Base-by-base conservation (phyloP, 306 rosid genomes). In the Benincasa hispida region DNA sequence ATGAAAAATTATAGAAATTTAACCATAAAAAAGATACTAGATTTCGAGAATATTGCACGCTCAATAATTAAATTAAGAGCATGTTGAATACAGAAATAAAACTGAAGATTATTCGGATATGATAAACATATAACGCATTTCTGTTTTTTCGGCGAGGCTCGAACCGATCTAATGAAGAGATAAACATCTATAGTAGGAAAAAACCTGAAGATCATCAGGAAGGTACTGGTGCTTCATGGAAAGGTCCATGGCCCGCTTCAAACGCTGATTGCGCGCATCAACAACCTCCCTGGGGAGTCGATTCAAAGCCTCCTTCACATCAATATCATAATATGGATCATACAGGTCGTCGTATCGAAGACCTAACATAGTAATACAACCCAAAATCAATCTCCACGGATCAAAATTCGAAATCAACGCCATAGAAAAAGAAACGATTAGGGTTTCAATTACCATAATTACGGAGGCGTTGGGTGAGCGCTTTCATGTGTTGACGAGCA, bases 221-320 rank as follows among this genome's bases (percentile, higher is more conserved):
- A 92, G 99, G 79, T 92, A 94, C 81, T 87, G 79, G 73, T 94
- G 99, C 95, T 94, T 94, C 97, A 92, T 86, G 81, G 99, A 94
- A 68, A 94, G 98, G 85, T 94, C 96, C 80, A 94, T 86, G 69
- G 99, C 96, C 25, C 98, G 99, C 86, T 92, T 92, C 48, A 94
- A 89, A 75, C 99, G 96, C 82, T 93, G 97, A 70, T 89, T 88
- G 15, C 99, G 97, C 0, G 99, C 98, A 81, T 90, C 96, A 2
- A 92, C 93, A 2, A 94, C 82, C 90, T 94, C 96, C 76, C 90
- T 89, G 0, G 99, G 99, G 2, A 94, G 92, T 59, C 97, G 92
- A 86, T 87, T 87, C 76, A 94, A 81, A 9, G 96, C 97, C 79
- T 92, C 96, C 96, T 94, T 92, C 47, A 92, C 76, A 81, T 94